These are phyloP conservation scores for Aspergillus spinulosporus DNA, from an alignment of 2,329 filamentous ascomycete genomes.

Conservation along the genomic window DNA sequence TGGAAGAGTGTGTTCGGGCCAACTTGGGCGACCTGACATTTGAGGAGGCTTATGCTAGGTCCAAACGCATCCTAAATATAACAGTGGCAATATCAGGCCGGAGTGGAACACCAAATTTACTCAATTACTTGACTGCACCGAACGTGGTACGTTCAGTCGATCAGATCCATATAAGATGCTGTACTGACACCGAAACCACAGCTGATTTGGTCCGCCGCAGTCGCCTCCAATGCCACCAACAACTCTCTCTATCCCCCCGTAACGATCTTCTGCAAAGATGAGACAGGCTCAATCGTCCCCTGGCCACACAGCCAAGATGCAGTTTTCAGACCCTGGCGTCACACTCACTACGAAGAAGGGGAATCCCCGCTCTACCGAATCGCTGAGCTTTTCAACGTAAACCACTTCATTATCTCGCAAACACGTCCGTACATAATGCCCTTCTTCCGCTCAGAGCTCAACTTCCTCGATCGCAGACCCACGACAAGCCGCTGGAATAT, in stretches of 20 bases:
- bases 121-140: constrained; percentile 91
- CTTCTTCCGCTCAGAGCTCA: constrained; percentile 77
- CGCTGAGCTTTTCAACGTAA: constrained; percentile 84
- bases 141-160: constrained; percentile 69
- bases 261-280: constrained; percentile 75
- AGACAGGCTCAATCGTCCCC: constrained; percentile 68
- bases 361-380: constrained; percentile 70
- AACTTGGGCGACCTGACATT: constrained; percentile 91
- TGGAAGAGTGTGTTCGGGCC: constrained; percentile 79
- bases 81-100: constrained; percentile 76
- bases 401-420: constrained; percentile 93
- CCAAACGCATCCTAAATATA: constrained; percentile 86
- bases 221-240: constrained; percentile 49
- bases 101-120: constrained; percentile 74
- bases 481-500: constrained; percentile 58
- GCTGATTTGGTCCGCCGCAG: constrained; percentile 58
- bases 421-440: constrained; percentile 86
- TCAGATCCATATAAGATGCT: neutral
- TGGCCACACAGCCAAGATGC: constrained; percentile 66
- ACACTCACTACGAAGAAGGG: constrained; percentile 64
- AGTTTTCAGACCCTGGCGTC: constrained; percentile 68
- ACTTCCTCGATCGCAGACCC: constrained; percentile 65
- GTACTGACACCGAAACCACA: constrained; percentile 33
- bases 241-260: constrained; percentile 65
- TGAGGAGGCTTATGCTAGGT: constrained; percentile 83